Evolutionary conservation across 371 early-diverging fungal genomes (phyloP), one percentile per base, ranked within the genome.

Genomic region (Mucor indicus): DNA sequence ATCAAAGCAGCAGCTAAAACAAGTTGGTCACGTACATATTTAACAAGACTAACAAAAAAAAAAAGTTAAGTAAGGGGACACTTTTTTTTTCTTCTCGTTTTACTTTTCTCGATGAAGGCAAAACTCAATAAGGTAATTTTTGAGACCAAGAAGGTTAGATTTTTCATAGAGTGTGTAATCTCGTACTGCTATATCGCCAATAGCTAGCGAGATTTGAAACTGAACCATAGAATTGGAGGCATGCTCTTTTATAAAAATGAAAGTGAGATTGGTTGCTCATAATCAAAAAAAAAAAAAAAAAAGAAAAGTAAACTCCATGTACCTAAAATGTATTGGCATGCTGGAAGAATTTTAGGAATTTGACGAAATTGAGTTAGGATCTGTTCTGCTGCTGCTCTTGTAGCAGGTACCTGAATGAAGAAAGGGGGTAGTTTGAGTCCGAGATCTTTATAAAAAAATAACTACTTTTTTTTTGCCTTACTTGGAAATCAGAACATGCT

Each of bases 401-500:
- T 82, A 7, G 82, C 70, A 19, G 80, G 80, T 31, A 75, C 57
- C 68, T 67, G 20, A n/a, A n/a, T n/a, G n/a, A n/a, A n/a, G n/a
- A n/a, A n/a, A n/a, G n/a, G n/a, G n/a, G n/a, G n/a, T n/a, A n/a
- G n/a, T n/a, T n/a, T n/a, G n/a, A n/a, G n/a, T n/a, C n/a, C n/a
- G n/a, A n/a, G n/a, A n/a, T n/a, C n/a, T n/a, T n/a, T n/a, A n/a
- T n/a, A n/a, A n/a, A n/a, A n/a, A n/a, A n/a, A n/a, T n/a, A n/a
- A n/a, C 11, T 3, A 40, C 15, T 19, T 11, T 8, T 21, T 23
- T 11, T 23, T n/a, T 17, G 19, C 2, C 24, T 35, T 70, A 83
- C 86, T 72, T 80, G 80, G 41, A 83, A 71, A 55, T 84, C 84
- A 15, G 68, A 66, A 55, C 86, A 86, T 10, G 84, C 83, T 58